Percentiles rank a stretch among this genome's conserved stretches.
phyloP scores from a whole-genome alignment of 2,329 filamentous ascomycete species.

The Aspergillus alliaceus region DNA sequence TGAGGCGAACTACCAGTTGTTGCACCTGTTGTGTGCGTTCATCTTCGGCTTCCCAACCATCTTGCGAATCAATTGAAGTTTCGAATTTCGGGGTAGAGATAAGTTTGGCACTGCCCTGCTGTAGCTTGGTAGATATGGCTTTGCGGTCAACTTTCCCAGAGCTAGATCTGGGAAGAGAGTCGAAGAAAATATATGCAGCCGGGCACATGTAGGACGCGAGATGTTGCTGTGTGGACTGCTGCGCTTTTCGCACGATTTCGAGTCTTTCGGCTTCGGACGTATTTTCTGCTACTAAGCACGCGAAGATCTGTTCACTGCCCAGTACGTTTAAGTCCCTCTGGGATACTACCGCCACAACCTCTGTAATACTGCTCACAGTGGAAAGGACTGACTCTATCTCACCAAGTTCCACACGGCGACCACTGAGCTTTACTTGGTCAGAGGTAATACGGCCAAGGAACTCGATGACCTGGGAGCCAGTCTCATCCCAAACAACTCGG shows the following conservation, averaged over 20 bases:
- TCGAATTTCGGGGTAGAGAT: neutral
- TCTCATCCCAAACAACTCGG: constrained; percentile 63
- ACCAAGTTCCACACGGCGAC: constrained; percentile 77
- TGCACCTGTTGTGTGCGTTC: constrained; percentile 6
- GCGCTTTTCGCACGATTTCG: constrained; percentile 16
- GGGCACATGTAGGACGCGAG: constrained; percentile 27
- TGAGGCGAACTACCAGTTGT: constrained; percentile 16
- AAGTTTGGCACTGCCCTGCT: constrained; percentile 5
- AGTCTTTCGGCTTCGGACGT: constrained; percentile 6
- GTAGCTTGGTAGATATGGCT: constrained; percentile 15
- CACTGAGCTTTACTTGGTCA: constrained; percentile 82
- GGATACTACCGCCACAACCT: constrained; percentile 25
- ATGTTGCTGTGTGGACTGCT: constrained; percentile 11
- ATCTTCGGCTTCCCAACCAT: constrained; percentile 6
- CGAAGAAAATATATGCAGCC: constrained; percentile 22
- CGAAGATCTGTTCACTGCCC: constrained; percentile 27
- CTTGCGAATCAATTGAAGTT: neutral
- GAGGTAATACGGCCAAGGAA: constrained; percentile 76
- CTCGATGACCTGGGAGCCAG: constrained; percentile 55
- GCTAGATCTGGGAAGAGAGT: constrained; percentile 22
- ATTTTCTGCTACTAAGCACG: constrained; percentile 22
- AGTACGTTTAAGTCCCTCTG: constrained; percentile 15
- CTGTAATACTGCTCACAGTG: constrained; percentile 17
- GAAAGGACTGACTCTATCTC: constrained; percentile 60
- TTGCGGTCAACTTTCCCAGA: constrained; percentile 30